These are phyloP conservation scores for Kodamaea alishanica DNA, from an alignment of 1,139 yeast species.

Conservation along the genomic window DNA sequence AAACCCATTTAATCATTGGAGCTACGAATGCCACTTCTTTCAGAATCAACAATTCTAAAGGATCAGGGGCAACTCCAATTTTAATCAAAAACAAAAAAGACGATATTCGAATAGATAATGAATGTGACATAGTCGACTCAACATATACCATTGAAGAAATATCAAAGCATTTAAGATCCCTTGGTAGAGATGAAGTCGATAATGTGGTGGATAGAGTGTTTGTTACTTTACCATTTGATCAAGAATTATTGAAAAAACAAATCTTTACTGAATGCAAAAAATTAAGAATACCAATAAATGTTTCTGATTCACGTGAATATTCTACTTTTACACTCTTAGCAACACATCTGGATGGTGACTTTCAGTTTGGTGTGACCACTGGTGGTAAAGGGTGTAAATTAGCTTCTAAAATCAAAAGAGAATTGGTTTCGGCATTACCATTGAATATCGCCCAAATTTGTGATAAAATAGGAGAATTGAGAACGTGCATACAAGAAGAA, in stretches of 20 bases:
- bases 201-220: conserved; percentile 71
- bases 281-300: conserved; percentile 76
- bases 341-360: conserved; percentile 64
- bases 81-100: conserved; percentile 26
- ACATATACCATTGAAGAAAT: conserved; percentile 26
- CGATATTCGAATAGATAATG: not conserved
- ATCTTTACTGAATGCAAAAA: conserved; percentile 51
- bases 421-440: conserved; percentile 64
- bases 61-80: conserved; percentile 58
- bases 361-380: conserved; percentile 83
- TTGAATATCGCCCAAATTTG: conserved; percentile 67
- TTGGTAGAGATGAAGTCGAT: conserved; percentile 65
- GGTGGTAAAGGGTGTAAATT: conserved; percentile 87
- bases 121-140: conserved; percentile 8
- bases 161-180: conserved; percentile 30
- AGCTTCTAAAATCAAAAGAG: conserved; percentile 77
- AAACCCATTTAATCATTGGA: conserved; percentile 64
- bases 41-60: conserved; percentile 48
- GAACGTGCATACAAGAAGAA: conserved; percentile 53
- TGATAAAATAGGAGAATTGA: conserved; percentile 61
- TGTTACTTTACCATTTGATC: conserved; percentile 43
- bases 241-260: conserved; percentile 24
- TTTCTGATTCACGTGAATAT: conserved; percentile 65
- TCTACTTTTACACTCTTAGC: conserved; percentile 80
- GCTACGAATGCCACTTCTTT: conserved; percentile 47